A percentile compares a stretch with the other conserved stretches of the same genome.
Evolutionary conservation across 2,329 filamentous ascomycete genomes (phyloP).

Genomic region (Penicillium polonicum): DNA sequence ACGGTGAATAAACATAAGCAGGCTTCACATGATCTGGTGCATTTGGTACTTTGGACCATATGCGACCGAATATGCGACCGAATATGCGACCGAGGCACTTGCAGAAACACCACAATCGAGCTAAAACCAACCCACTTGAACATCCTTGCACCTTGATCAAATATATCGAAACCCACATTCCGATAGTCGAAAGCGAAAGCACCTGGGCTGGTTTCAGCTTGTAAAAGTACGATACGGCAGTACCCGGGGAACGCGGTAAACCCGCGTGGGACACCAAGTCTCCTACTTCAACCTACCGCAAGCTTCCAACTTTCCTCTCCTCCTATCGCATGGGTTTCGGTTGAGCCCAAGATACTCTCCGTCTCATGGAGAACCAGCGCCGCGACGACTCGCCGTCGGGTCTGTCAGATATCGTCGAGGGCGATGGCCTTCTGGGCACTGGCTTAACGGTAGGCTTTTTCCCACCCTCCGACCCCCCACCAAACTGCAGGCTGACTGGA

Average conservation of each 20-base stretch:
- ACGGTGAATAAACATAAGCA: neutral
- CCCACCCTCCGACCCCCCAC: slow-evolving; percentile 3
- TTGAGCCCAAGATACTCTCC: slow-evolving; percentile 20
- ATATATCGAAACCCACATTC: neutral
- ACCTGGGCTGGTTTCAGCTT: slow-evolving; percentile 8
- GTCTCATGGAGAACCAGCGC: slow-evolving; percentile 46
- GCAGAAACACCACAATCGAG: neutral
- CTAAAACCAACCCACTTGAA: neutral
- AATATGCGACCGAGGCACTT: slow-evolving; percentile 3
- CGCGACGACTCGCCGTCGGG: slow-evolving; percentile 48
- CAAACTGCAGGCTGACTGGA: slow-evolving; percentile 7
- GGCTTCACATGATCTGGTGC: neutral
- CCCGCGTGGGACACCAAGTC: slow-evolving; percentile 32
- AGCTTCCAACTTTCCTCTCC: slow-evolving; percentile 12
- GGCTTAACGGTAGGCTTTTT: slow-evolving; percentile 46
- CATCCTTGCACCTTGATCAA: neutral
- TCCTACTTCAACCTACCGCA: slow-evolving; percentile 16
- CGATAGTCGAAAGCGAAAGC: neutral
- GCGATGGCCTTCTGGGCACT: slow-evolving; percentile 48
- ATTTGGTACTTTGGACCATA: neutral
- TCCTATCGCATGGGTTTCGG: slow-evolving; percentile 29
- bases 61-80: neutral
- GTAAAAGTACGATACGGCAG: slow-evolving; percentile 27
- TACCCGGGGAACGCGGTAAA: slow-evolving; percentile 33
- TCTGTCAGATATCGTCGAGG: slow-evolving; percentile 43